These are phyloP conservation scores for Rauvolfia tetraphylla DNA, from an alignment of 257 asterid species.

Conservation along the genomic window DNA sequence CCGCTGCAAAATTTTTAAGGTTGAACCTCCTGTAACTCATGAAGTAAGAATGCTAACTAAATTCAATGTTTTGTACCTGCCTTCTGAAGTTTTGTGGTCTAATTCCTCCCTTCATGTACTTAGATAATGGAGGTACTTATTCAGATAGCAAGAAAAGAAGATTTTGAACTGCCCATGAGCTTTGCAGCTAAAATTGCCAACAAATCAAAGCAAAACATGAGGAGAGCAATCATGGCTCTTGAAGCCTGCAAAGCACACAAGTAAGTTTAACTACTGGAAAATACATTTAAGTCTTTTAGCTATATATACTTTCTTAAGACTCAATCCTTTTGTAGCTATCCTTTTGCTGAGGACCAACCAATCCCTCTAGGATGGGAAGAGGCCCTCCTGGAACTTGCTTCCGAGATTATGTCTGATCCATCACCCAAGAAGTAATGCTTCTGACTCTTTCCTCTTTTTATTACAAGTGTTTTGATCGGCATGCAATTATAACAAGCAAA, in stretches of 20 bases:
- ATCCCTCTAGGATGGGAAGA: slow-evolving; percentile 86
- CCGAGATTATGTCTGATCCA: slow-evolving; percentile 67
- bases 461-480: neutral
- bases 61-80: neutral
- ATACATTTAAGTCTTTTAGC: slow-evolving; percentile 8
- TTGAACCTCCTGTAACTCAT: slow-evolving; percentile 62
- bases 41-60: slow-evolving; percentile 42
- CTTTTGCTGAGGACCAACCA: slow-evolving; percentile 79
- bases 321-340: slow-evolving; percentile 50
- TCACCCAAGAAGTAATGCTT: slow-evolving; percentile 49
- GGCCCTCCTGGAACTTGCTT: slow-evolving; percentile 56
- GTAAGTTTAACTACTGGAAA: slow-evolving; percentile 29
- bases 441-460: neutral
- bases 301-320: slow-evolving; percentile 13
- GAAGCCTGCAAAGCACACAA: slow-evolving; percentile 92
- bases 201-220: slow-evolving; percentile 67
- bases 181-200: slow-evolving; percentile 77
- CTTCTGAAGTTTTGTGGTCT: slow-evolving; percentile 1
- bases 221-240: slow-evolving; percentile 87
- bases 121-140: slow-evolving; percentile 74
- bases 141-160: slow-evolving; percentile 75
- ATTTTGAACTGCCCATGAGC: slow-evolving; percentile 60
- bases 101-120: neutral
- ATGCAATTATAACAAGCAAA: neutral
- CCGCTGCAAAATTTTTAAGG: slow-evolving; percentile 54